Base-by-base conservation (phyloP, 495 filamentous ascomycete genomes). In the Aspergillus saccharolyticus region DNA sequence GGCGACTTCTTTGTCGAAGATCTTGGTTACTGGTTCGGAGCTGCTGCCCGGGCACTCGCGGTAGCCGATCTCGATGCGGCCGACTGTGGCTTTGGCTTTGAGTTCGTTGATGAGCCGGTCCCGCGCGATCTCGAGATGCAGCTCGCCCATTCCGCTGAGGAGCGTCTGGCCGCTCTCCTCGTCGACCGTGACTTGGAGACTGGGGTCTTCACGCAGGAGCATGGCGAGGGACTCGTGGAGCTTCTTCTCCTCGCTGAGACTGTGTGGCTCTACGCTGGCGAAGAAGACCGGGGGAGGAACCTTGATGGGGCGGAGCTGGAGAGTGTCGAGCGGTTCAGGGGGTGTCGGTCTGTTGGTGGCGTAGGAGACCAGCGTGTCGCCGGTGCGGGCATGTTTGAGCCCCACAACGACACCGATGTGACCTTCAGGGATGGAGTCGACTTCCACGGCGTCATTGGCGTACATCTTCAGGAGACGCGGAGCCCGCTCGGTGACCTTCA, bases 331-430 rank as follows among this genome's bases (percentile, higher is more conserved):
- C 0, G 86, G 82, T 50, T 85, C 79, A n/a, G 89, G 86, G 28
- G 85, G 86, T 3, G 78, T 81, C 4, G 69, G 61, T 65, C 85
- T 87, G 52, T 77, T 73, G 21, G 84, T 82, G 30, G 82, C 74
- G 64, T 88, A 92, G 5, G 85, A 83, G 21, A 97, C 80, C 14
- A 99, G 72, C 0, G 95, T 97, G 65, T 99, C 95, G 0, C 95
- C 95, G 1, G 95, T 99, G 42, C 95, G 81, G 22, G 94, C 86
- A 57, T 88, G 78, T 66, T 96, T 97, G 8, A 99, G 83, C 14
- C 94, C 93, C 4, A 86, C 84, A 21, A 99, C 89, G 28, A 97
- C 95, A n/a, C 94, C 95, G 55, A 99, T 97, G 63, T 97, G 92
- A 0, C 95, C 95, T 0, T 88, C 83, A 8, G 83, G 69, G 39